A percentile compares a stretch with the other conserved stretches of the same genome.
Conservation (phyloP, 2,329 filamentous ascomycete species). For the Penicillium decumbens region DNA sequence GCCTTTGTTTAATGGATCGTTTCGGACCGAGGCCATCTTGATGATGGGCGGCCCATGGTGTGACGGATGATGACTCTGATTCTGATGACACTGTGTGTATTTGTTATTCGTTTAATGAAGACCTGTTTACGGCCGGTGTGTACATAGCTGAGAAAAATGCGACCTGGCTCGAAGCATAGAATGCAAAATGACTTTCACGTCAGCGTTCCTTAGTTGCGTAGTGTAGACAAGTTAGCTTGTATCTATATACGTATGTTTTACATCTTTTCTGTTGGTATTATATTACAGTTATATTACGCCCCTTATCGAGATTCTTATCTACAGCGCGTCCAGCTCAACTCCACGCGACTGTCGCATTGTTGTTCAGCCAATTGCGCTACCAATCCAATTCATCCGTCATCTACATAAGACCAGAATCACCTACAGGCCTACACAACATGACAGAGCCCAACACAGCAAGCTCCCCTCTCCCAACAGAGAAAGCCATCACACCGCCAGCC, state of each 20-base stretch:
- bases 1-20: constrained; percentile 6
- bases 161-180: constrained; percentile 18
- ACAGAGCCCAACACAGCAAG: not conserved
- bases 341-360: not conserved
- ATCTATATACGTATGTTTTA: not conserved
- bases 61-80: constrained; percentile 22
- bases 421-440: not conserved
- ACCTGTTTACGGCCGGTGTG: constrained; percentile 19
- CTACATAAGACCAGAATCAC: not conserved
- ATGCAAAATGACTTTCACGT: not conserved
- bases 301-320: not conserved
- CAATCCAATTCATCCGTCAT: too few relatives aligned
- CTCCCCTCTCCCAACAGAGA: not conserved
- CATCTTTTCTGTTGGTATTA: not conserved
- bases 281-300: not conserved
- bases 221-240: not conserved
- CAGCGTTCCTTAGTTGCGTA: not conserved
- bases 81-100: constrained; percentile 20
- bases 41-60: constrained; percentile 16
- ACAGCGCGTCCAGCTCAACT: not conserved
- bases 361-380: not conserved
- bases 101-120: constrained; percentile 25
- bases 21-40: constrained; percentile 16
- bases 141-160: constrained; percentile 20
- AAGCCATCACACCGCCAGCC: not conserved